Evolutionary conservation across 352 stramenopile genomes (phyloP).

Genomic region (Phytophthora colocasiae): DNA sequence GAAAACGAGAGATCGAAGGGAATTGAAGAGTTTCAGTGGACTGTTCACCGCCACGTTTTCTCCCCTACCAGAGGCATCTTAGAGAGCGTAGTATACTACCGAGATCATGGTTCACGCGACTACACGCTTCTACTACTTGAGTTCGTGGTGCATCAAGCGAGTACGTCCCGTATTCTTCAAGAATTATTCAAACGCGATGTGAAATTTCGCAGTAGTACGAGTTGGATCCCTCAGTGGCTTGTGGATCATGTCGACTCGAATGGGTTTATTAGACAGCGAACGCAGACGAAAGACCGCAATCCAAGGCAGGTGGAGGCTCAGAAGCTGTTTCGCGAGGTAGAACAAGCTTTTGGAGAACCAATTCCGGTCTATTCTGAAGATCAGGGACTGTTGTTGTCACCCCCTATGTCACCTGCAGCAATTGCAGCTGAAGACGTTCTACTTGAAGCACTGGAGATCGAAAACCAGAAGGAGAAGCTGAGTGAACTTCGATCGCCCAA

Average conservation of each 20-base stretch:
- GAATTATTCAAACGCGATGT: conserved; percentile 46
- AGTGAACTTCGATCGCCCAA: background rate
- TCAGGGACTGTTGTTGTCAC: conserved; percentile 8
- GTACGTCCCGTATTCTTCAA: conserved; percentile 40
- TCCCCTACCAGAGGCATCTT: conserved; percentile 61
- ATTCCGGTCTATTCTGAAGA: conserved; percentile 17
- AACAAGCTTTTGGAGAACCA: conserved; percentile 29
- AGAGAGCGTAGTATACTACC: conserved; percentile 71
- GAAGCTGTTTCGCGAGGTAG: conserved; percentile 25
- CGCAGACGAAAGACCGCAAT: background rate
- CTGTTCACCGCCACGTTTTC: conserved; percentile 57
- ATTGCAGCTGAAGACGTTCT: conserved; percentile 27
- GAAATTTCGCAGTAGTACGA: conserved; percentile 39
- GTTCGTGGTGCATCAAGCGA: conserved; percentile 49
- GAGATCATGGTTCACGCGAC: conserved; percentile 54
- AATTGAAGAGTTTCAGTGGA: conserved; percentile 13
- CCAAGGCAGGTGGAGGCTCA: conserved; percentile 2
- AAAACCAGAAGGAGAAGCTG: conserved; percentile 23
- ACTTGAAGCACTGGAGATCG: conserved; percentile 22
- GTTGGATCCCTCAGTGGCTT: conserved; percentile 65
- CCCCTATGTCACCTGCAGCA: conserved; percentile 7
- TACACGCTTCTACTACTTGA: conserved; percentile 66
- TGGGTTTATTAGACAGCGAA: conserved; percentile 29
- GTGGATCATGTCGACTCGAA: conserved; percentile 50
- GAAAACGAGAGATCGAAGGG: conserved; percentile 16